Base-by-base conservation (phyloP, 2,329 filamentous ascomycete genomes). In the Paramyrothecium sp. region DNA sequence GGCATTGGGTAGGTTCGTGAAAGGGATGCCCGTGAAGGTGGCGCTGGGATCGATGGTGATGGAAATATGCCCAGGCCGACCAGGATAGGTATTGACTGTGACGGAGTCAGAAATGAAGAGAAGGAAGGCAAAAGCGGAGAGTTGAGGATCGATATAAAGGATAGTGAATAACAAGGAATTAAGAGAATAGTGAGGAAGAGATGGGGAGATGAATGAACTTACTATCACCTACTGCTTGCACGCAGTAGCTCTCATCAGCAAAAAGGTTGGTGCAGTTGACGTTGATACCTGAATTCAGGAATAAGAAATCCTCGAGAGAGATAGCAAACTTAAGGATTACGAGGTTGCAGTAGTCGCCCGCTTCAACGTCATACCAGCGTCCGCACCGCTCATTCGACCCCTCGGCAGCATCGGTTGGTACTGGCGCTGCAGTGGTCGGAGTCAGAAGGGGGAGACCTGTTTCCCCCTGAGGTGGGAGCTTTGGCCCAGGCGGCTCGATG, bases 191-290 rank as follows among this genome's bases (percentile, higher is more conserved):
- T 11, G n/a, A 41, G 11, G n/a, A 41, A 41, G 34, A 41, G n/a
- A 41, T 11, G 34, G 34, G n/a, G n/a, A n/a, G n/a, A 41, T 11
- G 34, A 21, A 3, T 22, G 17, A 3, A 49, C 47, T 49, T 21
- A 49, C 47, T 71, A 41, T 49, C 47, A 7, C 47, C 47, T 3
- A 49, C 47, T 7, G 47, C 47, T 47, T 63, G 57, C 3, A 75
- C 61, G 58, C 73, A 75, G 60, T 75, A 75, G 38, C 57, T 62
- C 30, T 65, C 61, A 0, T 63, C 54, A 0, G 63, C 64, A 8
- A 56, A 68, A 7, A 75, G 59, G 53, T 74, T 75, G 19, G 69
- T 71, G 60, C 70, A 74, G 55, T 71, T 68, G 0, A 46, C 19
- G 53, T 72, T 66, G 33, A 75, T 58, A 2, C 33, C 60, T 0